Base-by-base conservation (phyloP, 352 stramenopile species). In the Blastocystis sp. region DNA sequence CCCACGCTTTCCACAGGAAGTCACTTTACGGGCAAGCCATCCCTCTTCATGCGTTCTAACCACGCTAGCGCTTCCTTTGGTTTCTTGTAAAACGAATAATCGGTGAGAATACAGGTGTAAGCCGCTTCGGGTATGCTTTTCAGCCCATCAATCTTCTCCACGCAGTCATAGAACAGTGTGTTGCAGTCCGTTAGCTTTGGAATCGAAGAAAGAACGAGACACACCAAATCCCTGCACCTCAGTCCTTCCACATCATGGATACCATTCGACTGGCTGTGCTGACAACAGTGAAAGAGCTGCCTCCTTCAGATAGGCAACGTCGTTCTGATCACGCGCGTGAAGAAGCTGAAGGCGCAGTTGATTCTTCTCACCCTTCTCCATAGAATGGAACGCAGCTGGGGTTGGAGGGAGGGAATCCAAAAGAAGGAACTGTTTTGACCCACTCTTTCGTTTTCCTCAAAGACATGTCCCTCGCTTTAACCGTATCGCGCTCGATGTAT, bases 181-280 rank as follows among this genome's bases (percentile, higher is more conserved):
- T 26, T 9, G 4, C 41, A 63, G 0, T 81, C 4, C 16, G 37
- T n/a, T 31, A 81, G 31, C 21, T 62, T 50, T 29, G 71, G 26
- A 66, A 81, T 61, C 9, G 45, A 62, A 31, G 71, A 63, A 12
- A 81, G 45, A 0, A 81, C 50, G 21, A 81, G 24, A 45, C 37
- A 65, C 10, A 66, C 41, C 37, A 81, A 60, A 61, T 81, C 71
- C 71, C 71, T 81, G n/a, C 33, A 63, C 3, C 24, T 81, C 10
- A 81, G 24, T n/a, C 21, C 19, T 50, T 4, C 33, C 13, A 66
- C n/a, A 12, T 26, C 29, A 65, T 26, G 10, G 10, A 29, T 81
- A 81, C 71, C 71, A 81, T 41, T 81, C 71, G 45, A 81, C 62
- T 9, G 26, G 24, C 6, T 3, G 9, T 16, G 16, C 9, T 19